Percentiles rank a stretch among this genome's conserved stretches.
Conservation (phyloP, 2,329 filamentous ascomycete genomes). For the Aspergillus pseudonomiae region DNA sequence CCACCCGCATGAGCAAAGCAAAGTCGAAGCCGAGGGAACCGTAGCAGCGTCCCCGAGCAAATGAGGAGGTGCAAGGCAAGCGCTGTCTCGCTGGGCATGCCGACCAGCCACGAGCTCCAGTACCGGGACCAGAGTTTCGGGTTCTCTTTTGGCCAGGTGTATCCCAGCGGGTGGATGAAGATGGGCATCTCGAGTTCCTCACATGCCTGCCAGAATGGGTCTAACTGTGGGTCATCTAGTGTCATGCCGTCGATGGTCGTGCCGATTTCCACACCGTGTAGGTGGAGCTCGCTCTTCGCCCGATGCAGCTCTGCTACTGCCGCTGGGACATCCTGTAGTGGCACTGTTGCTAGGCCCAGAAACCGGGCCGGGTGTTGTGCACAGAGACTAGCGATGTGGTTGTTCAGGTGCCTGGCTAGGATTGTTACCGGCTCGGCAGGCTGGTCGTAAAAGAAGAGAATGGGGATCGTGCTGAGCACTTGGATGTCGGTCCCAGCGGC, state of each 20-base stretch:
- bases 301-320: slow-evolving; percentile 17
- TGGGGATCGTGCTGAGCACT: slow-evolving; percentile 22
- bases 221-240: slow-evolving; percentile 17
- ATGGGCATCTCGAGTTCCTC: slow-evolving; percentile 22
- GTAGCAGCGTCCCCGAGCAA: slow-evolving; percentile 19
- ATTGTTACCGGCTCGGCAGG: slow-evolving; percentile 14
- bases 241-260: slow-evolving; percentile 16
- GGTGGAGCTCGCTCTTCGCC: slow-evolving; percentile 12
- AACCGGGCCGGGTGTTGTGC: slow-evolving; percentile 15
- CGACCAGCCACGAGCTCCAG: slow-evolving; percentile 24
- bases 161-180: slow-evolving; percentile 26
- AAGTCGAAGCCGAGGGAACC: slow-evolving; percentile 18
- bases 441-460: slow-evolving; percentile 24
- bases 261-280: slow-evolving; percentile 24
- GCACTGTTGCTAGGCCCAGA: slow-evolving; percentile 22
- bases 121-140: slow-evolving; percentile 22
- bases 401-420: slow-evolving; percentile 17
- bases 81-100: slow-evolving; percentile 24
- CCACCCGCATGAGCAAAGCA: slow-evolving; percentile 25
- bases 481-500: slow-evolving; percentile 17
- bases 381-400: slow-evolving; percentile 22
- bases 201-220: slow-evolving; percentile 21
- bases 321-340: slow-evolving; percentile 17
- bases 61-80: slow-evolving; percentile 19
- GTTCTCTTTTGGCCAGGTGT: slow-evolving; percentile 21